Evolutionary conservation across 352 stramenopile species (phyloP).

Genomic region (Globisporangium paddicum): DNA sequence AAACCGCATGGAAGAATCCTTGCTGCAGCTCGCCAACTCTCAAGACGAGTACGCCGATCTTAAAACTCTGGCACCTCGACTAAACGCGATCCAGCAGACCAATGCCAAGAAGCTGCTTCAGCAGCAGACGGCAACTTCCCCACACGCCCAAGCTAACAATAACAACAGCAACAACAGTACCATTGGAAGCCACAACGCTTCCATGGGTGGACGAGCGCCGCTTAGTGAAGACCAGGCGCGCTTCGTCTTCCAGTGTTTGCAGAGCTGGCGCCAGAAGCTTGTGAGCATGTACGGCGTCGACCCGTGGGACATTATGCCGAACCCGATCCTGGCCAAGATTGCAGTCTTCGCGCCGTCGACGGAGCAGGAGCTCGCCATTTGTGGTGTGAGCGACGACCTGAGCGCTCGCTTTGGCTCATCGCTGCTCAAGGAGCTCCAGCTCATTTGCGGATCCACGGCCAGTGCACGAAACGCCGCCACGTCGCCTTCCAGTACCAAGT

Average conservation of each 20-base stretch:
- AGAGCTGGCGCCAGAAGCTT: slow-evolving; percentile 75
- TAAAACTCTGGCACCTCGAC: slow-evolving; percentile 89
- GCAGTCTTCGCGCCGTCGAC: slow-evolving; percentile 50
- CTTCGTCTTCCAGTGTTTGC: slow-evolving; percentile 62
- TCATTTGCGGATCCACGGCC: slow-evolving; percentile 14
- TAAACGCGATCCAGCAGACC: slow-evolving; percentile 83
- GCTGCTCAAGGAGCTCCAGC: slow-evolving; percentile 49
- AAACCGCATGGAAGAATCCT: slow-evolving; percentile 92
- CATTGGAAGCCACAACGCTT: background rate
- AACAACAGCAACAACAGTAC: slow-evolving; percentile 5
- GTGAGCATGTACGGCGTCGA: slow-evolving; percentile 65
- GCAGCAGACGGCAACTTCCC: slow-evolving; percentile 28
- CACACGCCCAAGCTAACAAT: background rate
- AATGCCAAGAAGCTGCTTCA: slow-evolving; percentile 60
- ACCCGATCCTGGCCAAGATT: slow-evolving; percentile 67
- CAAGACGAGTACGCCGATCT: slow-evolving; percentile 92
- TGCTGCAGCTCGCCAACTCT: slow-evolving; percentile 81
- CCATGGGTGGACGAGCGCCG: slow-evolving; percentile 14
- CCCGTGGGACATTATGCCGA: slow-evolving; percentile 73
- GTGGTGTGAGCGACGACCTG: slow-evolving; percentile 40
- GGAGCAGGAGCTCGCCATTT: slow-evolving; percentile 50
- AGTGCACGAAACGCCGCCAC: background rate
- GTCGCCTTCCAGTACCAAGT: background rate
- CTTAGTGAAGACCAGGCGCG: slow-evolving; percentile 56
- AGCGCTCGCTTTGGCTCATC: slow-evolving; percentile 58